Percentiles rank a stretch among this genome's conserved stretches.
Conservation (phyloP, 306 rosid genomes). For the Quercus agrifolia region DNA sequence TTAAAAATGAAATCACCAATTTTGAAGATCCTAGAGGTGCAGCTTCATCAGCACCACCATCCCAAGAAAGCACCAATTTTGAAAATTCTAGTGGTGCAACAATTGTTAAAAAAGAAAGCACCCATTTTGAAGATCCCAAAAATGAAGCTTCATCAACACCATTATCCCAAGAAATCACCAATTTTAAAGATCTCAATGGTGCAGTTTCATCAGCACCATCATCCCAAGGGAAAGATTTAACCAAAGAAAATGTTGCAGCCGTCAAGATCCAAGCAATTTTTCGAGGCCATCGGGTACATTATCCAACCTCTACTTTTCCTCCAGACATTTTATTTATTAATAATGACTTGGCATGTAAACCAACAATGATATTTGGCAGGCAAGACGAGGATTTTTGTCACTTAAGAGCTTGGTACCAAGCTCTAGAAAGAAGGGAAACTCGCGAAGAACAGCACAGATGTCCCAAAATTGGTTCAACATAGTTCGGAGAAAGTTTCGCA, state of each 20-base stretch:
- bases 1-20: background rate
- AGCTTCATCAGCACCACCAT: conserved; percentile 4
- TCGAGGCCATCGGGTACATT: background rate
- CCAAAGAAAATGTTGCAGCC: conserved; percentile 31
- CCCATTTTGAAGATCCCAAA: too few species aligned
- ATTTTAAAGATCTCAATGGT: background rate
- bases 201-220: background rate
- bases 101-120: background rate
- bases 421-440: background rate
- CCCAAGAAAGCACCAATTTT: background rate
- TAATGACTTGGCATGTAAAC: background rate
- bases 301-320: background rate
- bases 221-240: background rate
- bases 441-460: conserved; percentile 26
- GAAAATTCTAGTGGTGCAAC: background rate
- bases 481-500: conserved; percentile 34
- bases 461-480: conserved; percentile 42
- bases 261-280: background rate
- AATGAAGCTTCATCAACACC: too few species aligned
- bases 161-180: background rate
- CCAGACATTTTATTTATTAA: background rate
- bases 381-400: background rate
- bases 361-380: background rate
- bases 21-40: background rate
- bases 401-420: background rate